Evolutionary conservation across 352 stramenopile species (phyloP), one percentile per base, ranked within the genome.

Genomic region (Globisporangium echinulatum): DNA sequence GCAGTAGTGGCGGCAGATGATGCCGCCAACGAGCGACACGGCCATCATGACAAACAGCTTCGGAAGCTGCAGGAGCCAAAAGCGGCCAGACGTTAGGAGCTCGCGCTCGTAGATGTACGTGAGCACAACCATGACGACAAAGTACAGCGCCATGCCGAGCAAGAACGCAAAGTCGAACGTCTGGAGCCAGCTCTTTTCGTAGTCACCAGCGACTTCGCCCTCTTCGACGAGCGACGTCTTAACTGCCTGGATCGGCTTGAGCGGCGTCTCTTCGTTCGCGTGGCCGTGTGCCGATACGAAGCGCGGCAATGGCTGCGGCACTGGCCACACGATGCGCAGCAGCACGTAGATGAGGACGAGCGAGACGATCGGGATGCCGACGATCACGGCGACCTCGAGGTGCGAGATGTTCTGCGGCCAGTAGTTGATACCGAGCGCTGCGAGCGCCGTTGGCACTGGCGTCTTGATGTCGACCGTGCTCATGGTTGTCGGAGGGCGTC

Each of bases 1-100:
- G 54, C 85, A 94, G 63, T 85, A 92, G 58, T 70, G 70, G n/a
- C 82, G 80, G 58, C 85, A 94, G 51, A 94, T 75, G 37, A 92
- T 70, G 5, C 85, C 85, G 10, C 85, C 85, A 15, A 85, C 58
- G 46, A 72, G 71, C 63, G 70, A 87, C 66, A 85, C 72, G 49
- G 67, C 57, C 71, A 85, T 75, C 76, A 85, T 86, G 43, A 75
- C 65, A 42, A 63, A 64, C 10, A 85, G 70, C 63, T 85, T 85
- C 3, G 76, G 76, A 39, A 76, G 54, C 56, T 85, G 76, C 59
- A 81, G 67, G 53, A 85, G 58, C 75, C 75, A 85, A 42, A 69
- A 80, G 33, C 51, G 47, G 36, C 25, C 56, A 40, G 66, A 76
- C 5, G 70, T 71, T 10, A 83, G 59, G n/a, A 80, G 62, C 53